Evolutionary conservation across 164 flowering plant genomes (phyloP).

Genomic region (Sextonia rubra): DNA sequence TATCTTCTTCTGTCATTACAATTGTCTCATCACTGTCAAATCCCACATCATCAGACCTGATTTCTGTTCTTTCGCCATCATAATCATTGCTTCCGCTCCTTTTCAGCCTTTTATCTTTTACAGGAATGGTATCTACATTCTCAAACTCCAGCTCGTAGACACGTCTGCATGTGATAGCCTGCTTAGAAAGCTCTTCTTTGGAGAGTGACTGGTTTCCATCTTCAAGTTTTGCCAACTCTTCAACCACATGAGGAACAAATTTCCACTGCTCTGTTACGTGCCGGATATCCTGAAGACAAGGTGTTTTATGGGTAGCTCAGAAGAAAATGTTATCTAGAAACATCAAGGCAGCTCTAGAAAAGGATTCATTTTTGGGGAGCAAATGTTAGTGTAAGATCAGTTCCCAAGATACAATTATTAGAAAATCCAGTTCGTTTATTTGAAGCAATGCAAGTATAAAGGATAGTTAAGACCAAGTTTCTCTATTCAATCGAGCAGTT

Average conservation of each 20-base stretch:
- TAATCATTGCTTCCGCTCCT: constrained; percentile 12
- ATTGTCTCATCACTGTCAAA: constrained; percentile 86
- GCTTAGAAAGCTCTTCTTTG: constrained; percentile 52
- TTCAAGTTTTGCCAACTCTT: constrained; percentile 55
- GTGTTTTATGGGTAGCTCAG: background rate
- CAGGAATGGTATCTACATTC: constrained; percentile 19
- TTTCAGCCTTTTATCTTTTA: constrained; percentile 20
- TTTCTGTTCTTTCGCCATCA: constrained; percentile 12
- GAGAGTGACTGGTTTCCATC: constrained; percentile 20
- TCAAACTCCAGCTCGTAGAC: constrained; percentile 54
- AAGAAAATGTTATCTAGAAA: background rate
- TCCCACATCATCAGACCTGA: constrained; percentile 21
- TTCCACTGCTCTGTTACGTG: constrained; percentile 66
- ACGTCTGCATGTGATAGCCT: constrained; percentile 48
- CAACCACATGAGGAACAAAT: constrained; percentile 65
- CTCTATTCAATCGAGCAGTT: no score
- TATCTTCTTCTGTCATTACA: constrained; percentile 93
- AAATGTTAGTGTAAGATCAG: no score
- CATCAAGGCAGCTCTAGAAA: background rate
- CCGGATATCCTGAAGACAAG: constrained; percentile 44
- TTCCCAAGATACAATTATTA: no score
- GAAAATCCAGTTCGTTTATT: no score
- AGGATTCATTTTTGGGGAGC: no score
- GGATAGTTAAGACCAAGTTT: no score
- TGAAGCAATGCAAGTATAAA: no score